Base-by-base conservation (phyloP, 768 basidiomycete genomes). In the Pisolithus microcarpus region DNA sequence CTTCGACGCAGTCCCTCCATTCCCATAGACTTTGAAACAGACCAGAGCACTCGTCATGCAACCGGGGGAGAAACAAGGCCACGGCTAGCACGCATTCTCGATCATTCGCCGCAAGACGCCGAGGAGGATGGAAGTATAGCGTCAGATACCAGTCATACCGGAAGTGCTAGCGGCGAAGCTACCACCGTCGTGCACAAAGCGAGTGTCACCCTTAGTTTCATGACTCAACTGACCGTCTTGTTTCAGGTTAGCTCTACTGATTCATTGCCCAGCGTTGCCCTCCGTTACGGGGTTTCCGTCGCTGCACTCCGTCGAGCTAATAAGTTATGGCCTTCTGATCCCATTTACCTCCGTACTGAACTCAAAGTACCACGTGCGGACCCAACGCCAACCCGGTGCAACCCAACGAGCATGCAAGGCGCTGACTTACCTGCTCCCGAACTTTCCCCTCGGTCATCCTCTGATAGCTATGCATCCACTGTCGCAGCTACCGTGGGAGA, bases 301-400 rank as follows among this genome's bases (percentile, higher is more conserved):
- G 78, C 89, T 24, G 84, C 87, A 13, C 77, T 99, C 11, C 84
- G 94, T 44, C 77, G 83, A 58, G 84, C 84, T 44, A 99, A 99
- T 66, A 90, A 93, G 56, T 73, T 99, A 7, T 99, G 96, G 96
- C 66, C 91, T 6, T 86, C 89, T 7, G 96, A 98, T 64, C 78
- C 91, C 1, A 87, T 99, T 43, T 91, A 95, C 68, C 77, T 93
- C 31, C 86, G 94, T 52, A 26, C 42, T 21, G 2, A 28, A 18
- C 28, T 43, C 40, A 43, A 43, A n/a, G 23, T 31, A 19, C 40
- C 46, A 28, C 45, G 34, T 26, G 45, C n/a, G 6, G 45, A 44
- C 26, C 21, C 30, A 26, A 23, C 19, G 18, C 38, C 24, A 15
- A 2, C 9, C 11, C n/a, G 6, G 43, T 43, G 19, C 19, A 34